Base-by-base conservation (phyloP, 192 early-diverging fungal species). In the Umbelopsis sp. region DNA sequence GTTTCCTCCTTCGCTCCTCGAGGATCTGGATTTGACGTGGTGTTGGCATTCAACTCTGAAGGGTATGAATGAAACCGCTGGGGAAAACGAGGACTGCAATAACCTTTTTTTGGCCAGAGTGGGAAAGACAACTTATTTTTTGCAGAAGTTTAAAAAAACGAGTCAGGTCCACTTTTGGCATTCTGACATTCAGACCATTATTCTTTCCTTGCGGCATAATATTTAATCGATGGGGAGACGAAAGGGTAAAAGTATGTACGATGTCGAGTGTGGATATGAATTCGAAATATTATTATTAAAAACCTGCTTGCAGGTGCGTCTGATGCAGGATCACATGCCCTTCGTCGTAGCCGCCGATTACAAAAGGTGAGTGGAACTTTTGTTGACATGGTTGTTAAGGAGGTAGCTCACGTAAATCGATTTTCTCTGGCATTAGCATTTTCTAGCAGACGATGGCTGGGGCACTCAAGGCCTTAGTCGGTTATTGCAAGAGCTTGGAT, bases 381-480 rank as follows among this genome's bases (percentile, higher is more conserved):
- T 49, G n/a, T 21, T 17, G 47, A 47, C 47, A n/a, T n/a, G n/a
- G n/a, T n/a, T n/a, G n/a, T n/a, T 2, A 12, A 17, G n/a, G 4
- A n/a, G 26, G 9, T 62, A 26, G 56, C 26, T 62, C 56, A 36
- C 34, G 29, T 16, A 16, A 0, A 17, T 62, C 7, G 3, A 31
- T 62, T 34, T 62, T 62, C 31, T 62, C 56, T 14, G 56, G 17
- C 12, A 12, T 29, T 62, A 62, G 56, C 56, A 62, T 62, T 62
- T 62, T 36, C 56, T 62, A 10, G 56, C 56, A 31, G 80, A 82
- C 45, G 80, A 82, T 59, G 75, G 76, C 44, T 82, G 74, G 41
- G 77, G 75, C 29, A 75, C 74, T 43, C 78, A 78, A 2, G 81
- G 78, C 38, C 79, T 89, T 21, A 83, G 85, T 67, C 83, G 83